Evolutionary conservation across 169 alveolate genomes (phyloP).

Genomic region (Plasmodium ovale): DNA sequence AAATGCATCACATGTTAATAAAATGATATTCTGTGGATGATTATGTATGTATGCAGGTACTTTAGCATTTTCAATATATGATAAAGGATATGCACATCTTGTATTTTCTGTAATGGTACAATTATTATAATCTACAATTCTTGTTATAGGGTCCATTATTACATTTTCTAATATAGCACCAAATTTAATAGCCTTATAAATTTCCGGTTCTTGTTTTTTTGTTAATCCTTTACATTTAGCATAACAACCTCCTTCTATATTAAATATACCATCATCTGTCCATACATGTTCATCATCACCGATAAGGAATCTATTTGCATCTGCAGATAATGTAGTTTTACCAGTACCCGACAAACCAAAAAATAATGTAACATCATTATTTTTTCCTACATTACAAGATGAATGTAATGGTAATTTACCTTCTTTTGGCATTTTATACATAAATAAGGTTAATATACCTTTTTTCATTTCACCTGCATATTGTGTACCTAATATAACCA

Average conservation of each 20-base stretch:
- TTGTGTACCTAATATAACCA: slow-evolving; percentile 96
- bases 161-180: slow-evolving; percentile 95
- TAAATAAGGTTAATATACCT: slow-evolving; percentile 94
- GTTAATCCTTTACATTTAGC: slow-evolving; percentile 94
- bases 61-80: slow-evolving; percentile 92
- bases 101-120: slow-evolving; percentile 94
- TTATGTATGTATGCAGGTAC: slow-evolving; percentile 94
- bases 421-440: slow-evolving; percentile 93
- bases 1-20: slow-evolving; percentile 96
- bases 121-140: slow-evolving; percentile 93
- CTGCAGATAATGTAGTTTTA: slow-evolving; percentile 97
- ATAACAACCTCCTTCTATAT: slow-evolving; percentile 98
- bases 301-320: slow-evolving; percentile 92
- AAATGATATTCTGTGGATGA: slow-evolving; percentile 95
- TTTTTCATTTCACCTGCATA: slow-evolving; percentile 99
- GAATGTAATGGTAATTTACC: slow-evolving; percentile 96
- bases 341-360: slow-evolving; percentile 99
- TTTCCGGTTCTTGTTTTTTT: slow-evolving; percentile 96
- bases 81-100: slow-evolving; percentile 94
- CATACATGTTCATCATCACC: slow-evolving; percentile 99
- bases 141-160: slow-evolving; percentile 86
- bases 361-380: slow-evolving; percentile 94
- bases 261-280: slow-evolving; percentile 96
- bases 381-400: slow-evolving; percentile 94
- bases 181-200: slow-evolving; percentile 92